phyloP scores from a whole-genome alignment of 495 filamentous ascomycete species.

The Aspergillus coremiiformis region DNA sequence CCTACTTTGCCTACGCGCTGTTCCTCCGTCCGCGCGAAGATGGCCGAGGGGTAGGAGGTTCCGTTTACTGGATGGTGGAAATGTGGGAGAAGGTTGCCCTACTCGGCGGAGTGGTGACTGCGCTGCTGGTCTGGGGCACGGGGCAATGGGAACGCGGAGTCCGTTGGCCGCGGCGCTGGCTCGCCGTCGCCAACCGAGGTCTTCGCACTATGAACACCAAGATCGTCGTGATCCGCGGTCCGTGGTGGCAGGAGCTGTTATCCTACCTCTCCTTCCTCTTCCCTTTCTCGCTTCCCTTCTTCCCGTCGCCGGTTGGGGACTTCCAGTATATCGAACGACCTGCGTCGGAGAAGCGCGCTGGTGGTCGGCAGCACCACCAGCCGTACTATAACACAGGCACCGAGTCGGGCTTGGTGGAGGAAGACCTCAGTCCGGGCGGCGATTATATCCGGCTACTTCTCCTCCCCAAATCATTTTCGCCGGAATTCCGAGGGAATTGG shows the following conservation, averaged over 20 bases:
- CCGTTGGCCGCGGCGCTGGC: constrained; percentile 88
- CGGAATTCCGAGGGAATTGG: constrained; percentile 96
- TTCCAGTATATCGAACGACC: constrained; percentile 58
- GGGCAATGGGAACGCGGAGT: constrained; percentile 94
- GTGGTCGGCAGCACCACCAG: constrained; percentile 33
- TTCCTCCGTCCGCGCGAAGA: constrained; percentile 88
- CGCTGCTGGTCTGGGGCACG: constrained; percentile 79
- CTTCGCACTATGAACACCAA: constrained; percentile 91
- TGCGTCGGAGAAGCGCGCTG: constrained; percentile 37
- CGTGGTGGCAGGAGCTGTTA: constrained; percentile 72
- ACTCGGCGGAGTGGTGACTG: constrained; percentile 77
- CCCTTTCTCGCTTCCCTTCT: constrained; percentile 62
- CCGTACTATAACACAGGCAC: constrained; percentile 45
- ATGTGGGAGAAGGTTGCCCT: constrained; percentile 80
- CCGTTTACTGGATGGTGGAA: constrained; percentile 92
- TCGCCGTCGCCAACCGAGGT: constrained; percentile 79
- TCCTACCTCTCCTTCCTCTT: constrained; percentile 66
- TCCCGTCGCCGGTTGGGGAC: constrained; percentile 51
- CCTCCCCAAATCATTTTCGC: constrained; percentile 88
- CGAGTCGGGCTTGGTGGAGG: constrained; percentile 51
- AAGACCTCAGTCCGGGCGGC: constrained; percentile 82
- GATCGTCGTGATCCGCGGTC: constrained; percentile 76
- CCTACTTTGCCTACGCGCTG: constrained; percentile 76
- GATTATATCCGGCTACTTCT: constrained; percentile 87
- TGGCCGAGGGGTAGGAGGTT: constrained; percentile 81